Evolutionary conservation across 75 land plant species (phyloP), one percentile per base, ranked within the genome.

Genomic region (Picea glauca): DNA sequence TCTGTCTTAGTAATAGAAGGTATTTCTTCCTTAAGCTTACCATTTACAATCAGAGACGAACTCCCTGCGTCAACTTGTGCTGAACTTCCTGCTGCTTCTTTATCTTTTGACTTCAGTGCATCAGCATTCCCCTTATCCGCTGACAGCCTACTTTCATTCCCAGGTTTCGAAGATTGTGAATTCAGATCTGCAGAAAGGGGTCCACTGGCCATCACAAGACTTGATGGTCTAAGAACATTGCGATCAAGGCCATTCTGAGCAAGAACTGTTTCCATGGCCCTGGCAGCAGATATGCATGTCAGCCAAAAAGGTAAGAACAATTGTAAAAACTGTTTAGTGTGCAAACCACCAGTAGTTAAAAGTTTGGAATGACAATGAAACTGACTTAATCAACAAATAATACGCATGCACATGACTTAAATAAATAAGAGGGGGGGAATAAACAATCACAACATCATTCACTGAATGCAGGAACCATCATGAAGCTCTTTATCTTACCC

Each of bases 251-350:
- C 89, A 83, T 94, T 80, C 79, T 92, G 97, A 78, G 79, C 81
- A 23, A 91, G 80, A 77, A 96, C 95, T 76, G 85, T 94, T 79
- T 96, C 88, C 83, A 93, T 82, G 18, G 93, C 96, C 84, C 96
- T 93, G 77, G 59, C 43, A 50, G 1, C 50, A 46, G 50, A 46
- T 46, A 46, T 46, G 50, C 50, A 46, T 46, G 50, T 46, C 50
- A 46, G 50, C 50, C 50, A 46, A 46, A 46, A 5, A 7, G 8
- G 7, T 7, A 46, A 46, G 50, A 46, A 46, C 50, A 46, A 46
- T 6, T 46, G 50, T 6, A 46, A 46, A 46, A 46, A 46, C 46
- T 46, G 6, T 46, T 46, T 46, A 46, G 50, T 46, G 1, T 46
- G 50, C 50, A 46, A 46, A 5, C 8, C 0, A 46, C 7, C 8